phyloP scores from a whole-genome alignment of 371 early-diverging fungal species.

The Circinella minor region DNA sequence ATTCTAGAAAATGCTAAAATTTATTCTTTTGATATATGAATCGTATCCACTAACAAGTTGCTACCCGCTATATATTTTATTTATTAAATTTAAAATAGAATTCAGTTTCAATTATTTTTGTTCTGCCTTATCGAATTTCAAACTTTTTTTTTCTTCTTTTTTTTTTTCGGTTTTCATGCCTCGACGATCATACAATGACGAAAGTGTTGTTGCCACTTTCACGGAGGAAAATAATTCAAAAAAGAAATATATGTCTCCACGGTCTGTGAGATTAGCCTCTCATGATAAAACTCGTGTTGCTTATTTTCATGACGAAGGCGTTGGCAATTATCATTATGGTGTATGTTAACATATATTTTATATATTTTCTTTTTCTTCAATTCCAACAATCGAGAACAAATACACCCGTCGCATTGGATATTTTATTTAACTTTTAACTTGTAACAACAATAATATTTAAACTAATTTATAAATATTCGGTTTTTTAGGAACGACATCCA shows the following conservation, averaged over 20 bases:
- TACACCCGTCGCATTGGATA: background rate
- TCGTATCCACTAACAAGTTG: no score
- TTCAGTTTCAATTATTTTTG: no score
- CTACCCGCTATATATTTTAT: no score
- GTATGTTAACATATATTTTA: constrained; percentile 35
- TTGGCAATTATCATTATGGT: constrained; percentile 92
- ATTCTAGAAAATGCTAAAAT: no score
- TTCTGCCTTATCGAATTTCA: background rate
- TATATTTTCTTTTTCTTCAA: background rate
- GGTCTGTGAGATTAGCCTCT: constrained; percentile 43
- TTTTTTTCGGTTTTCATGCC: constrained; percentile 28
- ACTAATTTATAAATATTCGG: background rate
- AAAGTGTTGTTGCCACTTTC: constrained; percentile 42
- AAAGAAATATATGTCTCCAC: constrained; percentile 38
- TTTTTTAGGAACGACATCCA: constrained; percentile 79
- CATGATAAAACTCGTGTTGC: constrained; percentile 71
- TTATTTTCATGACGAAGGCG: constrained; percentile 88
- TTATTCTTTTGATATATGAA: no score
- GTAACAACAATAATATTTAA: no score
- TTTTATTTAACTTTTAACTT: no score
- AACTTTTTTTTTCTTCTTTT: constrained; percentile 9
- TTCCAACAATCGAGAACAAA: no score
- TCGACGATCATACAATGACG: constrained; percentile 33
- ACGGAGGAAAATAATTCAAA: constrained; percentile 46
- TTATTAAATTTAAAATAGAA: no score